These are phyloP conservation scores for Colletotrichum plurivorum DNA, from an alignment of 2,329 filamentous ascomycete genomes.

Conservation along the genomic window DNA sequence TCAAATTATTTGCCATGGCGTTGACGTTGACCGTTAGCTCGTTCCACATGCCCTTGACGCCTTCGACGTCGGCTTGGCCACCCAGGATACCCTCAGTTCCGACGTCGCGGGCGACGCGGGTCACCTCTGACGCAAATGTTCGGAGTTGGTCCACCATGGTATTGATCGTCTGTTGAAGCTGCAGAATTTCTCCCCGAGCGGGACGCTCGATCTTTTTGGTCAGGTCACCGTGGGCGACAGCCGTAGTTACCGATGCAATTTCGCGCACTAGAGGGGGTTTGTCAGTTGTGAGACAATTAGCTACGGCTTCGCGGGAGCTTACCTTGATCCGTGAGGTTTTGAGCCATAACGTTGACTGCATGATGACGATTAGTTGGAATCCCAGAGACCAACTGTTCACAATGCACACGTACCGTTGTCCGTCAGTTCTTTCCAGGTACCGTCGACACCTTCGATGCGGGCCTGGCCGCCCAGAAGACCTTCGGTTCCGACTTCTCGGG, in stretches of 20 bases:
- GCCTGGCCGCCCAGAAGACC: constrained; percentile 95
- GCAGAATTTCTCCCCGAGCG: constrained; percentile 84
- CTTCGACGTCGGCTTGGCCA: constrained; percentile 86
- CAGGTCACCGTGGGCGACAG: constrained; percentile 85
- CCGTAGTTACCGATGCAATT: constrained; percentile 87
- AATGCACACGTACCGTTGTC: constrained; percentile 74
- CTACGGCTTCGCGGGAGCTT: constrained; percentile 40
- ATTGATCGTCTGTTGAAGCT: constrained; percentile 89
- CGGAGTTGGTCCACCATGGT: constrained; percentile 90
- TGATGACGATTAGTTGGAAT: neutral
- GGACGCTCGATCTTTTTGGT: constrained; percentile 88
- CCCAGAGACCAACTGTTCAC: neutral
- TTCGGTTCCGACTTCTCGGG: constrained; percentile 95
- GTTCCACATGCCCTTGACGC: constrained; percentile 91
- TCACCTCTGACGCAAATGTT: constrained; percentile 88
- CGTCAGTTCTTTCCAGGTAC: constrained; percentile 97
- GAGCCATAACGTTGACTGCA: constrained; percentile 85
- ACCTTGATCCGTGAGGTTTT: constrained; percentile 84
- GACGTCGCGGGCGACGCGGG: constrained; percentile 85
- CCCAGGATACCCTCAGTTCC: constrained; percentile 87
- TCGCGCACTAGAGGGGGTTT: constrained; percentile 73
- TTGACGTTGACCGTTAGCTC: constrained; percentile 89
- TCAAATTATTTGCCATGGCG: constrained; percentile 89
- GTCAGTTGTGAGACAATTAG: neutral
- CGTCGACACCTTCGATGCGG: constrained; percentile 92